phyloP scores from a whole-genome alignment of 108 stramenopile species.

The Asterionellopsis glacialis region DNA sequence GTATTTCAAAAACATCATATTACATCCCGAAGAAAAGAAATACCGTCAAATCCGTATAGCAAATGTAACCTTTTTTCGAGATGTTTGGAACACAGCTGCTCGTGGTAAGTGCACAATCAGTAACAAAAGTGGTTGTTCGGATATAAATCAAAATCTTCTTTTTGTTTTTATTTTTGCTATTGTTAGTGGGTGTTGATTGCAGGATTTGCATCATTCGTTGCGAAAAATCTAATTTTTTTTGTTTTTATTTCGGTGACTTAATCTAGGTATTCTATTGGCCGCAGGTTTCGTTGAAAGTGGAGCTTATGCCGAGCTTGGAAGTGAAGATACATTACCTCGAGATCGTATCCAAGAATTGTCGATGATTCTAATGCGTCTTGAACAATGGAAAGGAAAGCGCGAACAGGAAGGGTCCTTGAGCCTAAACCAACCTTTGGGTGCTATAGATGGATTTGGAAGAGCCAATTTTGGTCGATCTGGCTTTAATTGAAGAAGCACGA shows the following conservation, averaged over 20 bases:
- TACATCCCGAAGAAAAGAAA: conserved; percentile 42
- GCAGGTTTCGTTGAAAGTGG: conserved; percentile 60
- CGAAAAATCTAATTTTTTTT: no score
- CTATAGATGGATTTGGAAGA: conserved; percentile 56
- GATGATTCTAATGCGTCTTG: conserved; percentile 26
- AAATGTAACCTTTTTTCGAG: conserved; percentile 27
- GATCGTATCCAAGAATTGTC: conserved; percentile 51
- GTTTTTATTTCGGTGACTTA: no score
- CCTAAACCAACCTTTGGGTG: conserved; percentile 35
- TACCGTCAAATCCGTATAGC: conserved; percentile 58
- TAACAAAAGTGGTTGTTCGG: conserved; percentile 16
- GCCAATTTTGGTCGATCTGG: conserved; percentile 44
- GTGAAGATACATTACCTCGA: conserved; percentile 13
- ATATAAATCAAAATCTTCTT: no score
- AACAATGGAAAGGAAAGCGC: conserved; percentile 25
- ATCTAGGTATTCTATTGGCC: conserved; percentile 24
- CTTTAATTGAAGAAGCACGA: conserved; percentile 1
- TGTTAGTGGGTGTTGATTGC: no score
- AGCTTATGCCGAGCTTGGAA: conserved; percentile 51
- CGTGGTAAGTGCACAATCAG: conserved; percentile 21
- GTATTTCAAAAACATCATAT: conserved; percentile 56
- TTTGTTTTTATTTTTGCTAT: no score
- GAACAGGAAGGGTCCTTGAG: not conserved
- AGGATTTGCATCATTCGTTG: no score
- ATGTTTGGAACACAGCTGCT: conserved; percentile 59